These are phyloP conservation scores for Xylaria sp. DNA, from an alignment of 2,329 filamentous ascomycete genomes.

Conservation along the genomic window DNA sequence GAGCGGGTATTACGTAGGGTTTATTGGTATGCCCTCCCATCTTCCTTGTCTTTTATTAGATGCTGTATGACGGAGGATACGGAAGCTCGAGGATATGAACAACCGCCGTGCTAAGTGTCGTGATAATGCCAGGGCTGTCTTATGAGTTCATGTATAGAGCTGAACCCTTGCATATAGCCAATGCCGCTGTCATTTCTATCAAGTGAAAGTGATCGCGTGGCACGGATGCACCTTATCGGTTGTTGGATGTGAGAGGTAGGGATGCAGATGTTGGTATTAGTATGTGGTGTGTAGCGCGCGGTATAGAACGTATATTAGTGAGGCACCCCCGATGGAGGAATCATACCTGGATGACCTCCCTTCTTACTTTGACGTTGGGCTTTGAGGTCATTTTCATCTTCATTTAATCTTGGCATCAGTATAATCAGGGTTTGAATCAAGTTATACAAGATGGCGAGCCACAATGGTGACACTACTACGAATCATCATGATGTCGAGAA, in stretches of 20 bases:
- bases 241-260: background rate
- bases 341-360: conserved; percentile 1
- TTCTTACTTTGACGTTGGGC: conserved; percentile 1
- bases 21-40: conserved; percentile 5
- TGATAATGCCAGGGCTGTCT: conserved; percentile 4
- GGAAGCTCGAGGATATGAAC: conserved; percentile 7
- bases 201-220: conserved; percentile 5
- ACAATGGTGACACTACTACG: conserved; percentile 20
- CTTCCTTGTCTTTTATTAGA: conserved; percentile 16
- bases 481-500: conserved; percentile 50
- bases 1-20: conserved; percentile 27
- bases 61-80: conserved; percentile 28
- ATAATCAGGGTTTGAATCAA: background rate
- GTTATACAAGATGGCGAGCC: conserved; percentile 38
- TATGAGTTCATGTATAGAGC: conserved; percentile 13
- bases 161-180: conserved; percentile 15
- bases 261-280: background rate
- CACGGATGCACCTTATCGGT: background rate
- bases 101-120: conserved; percentile 14
- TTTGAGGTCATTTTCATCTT: background rate
- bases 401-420: background rate
- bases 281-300: background rate
- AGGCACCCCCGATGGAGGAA: background rate
- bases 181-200: conserved; percentile 1
- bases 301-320: conserved; percentile 22